Evolutionary conservation across 148 eudicot species (phyloP).

Genomic region (Spergularia marina): DNA sequence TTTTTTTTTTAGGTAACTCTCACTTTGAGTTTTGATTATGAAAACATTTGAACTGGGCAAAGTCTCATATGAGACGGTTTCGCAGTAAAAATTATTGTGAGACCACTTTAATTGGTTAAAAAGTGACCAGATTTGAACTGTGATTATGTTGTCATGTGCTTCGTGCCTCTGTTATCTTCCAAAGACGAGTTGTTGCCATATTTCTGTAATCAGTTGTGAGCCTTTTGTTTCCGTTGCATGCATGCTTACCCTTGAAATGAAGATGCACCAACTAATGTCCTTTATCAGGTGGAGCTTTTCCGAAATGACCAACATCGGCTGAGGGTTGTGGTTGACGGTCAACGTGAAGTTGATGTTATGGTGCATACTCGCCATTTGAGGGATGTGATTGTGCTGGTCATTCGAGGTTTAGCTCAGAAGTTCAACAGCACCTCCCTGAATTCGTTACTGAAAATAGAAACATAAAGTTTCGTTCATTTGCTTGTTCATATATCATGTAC

Average conservation of each 20-base stretch:
- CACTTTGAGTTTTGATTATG: no score
- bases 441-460: conserved; percentile 73
- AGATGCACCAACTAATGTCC: neutral
- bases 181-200: neutral
- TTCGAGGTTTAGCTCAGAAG: conserved; percentile 84
- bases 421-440: conserved; percentile 95
- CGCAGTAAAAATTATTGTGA: no score
- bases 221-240: neutral
- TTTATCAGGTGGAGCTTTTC: conserved; percentile 77
- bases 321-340: conserved; percentile 77
- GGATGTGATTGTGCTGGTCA: conserved; percentile 85
- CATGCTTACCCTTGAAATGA: neutral
- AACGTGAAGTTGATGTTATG: conserved; percentile 77
- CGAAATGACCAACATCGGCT: conserved; percentile 93
- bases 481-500: conserved; percentile 13
- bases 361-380: conserved; percentile 93
- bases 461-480: conserved; percentile 28
- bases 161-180: no score
- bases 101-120: no score
- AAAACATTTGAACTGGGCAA: no score
- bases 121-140: no score
- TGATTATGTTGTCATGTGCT: no score
- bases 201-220: neutral
- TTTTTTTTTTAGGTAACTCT: no score
- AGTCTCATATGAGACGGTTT: no score